phyloP scores from a whole-genome alignment of 352 stramenopile genomes.

The Phytopythium delawarense region DNA sequence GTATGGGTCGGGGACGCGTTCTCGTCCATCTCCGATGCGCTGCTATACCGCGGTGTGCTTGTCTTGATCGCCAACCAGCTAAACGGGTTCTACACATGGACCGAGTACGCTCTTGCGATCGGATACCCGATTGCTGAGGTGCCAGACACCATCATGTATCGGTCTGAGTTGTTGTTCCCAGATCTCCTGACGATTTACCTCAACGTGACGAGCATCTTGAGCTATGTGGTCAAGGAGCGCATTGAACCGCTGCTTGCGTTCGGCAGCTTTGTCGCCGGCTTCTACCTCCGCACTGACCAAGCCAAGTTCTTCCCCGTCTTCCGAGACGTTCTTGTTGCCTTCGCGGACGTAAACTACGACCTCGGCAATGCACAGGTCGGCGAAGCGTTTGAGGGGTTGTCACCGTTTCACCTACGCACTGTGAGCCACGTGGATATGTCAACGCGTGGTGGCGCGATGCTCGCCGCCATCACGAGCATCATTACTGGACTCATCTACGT shows the following conservation, averaged over 20 bases:
- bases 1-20: slow-evolving; percentile 51
- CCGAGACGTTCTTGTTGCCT: slow-evolving; percentile 14
- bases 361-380: slow-evolving; percentile 12
- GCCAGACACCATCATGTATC: slow-evolving; percentile 12
- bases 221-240: slow-evolving; percentile 24
- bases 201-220: slow-evolving; percentile 21
- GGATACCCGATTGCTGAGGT: slow-evolving; percentile 9
- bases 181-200: slow-evolving; percentile 41
- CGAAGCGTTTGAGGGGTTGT: slow-evolving; percentile 9
- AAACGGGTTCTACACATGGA: slow-evolving; percentile 42
- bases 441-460: slow-evolving; percentile 9
- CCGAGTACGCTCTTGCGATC: slow-evolving; percentile 28
- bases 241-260: slow-evolving; percentile 26
- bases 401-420: slow-evolving; percentile 18
- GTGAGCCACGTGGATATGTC: slow-evolving; percentile 13
- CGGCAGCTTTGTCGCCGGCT: slow-evolving; percentile 14
- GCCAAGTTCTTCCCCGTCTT: slow-evolving; percentile 6
- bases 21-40: slow-evolving; percentile 31
- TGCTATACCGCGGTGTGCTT: slow-evolving; percentile 25
- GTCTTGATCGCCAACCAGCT: slow-evolving; percentile 36
- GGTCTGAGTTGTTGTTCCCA: slow-evolving; percentile 18
- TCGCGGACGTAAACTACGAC: slow-evolving; percentile 11
- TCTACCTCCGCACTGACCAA: slow-evolving; percentile 14
- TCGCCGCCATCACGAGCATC: slow-evolving; percentile 15
- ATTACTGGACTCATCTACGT: slow-evolving; percentile 15